Conservation (phyloP, 1,284 basidiomycete species). For the Tremellales sp. region DNA sequence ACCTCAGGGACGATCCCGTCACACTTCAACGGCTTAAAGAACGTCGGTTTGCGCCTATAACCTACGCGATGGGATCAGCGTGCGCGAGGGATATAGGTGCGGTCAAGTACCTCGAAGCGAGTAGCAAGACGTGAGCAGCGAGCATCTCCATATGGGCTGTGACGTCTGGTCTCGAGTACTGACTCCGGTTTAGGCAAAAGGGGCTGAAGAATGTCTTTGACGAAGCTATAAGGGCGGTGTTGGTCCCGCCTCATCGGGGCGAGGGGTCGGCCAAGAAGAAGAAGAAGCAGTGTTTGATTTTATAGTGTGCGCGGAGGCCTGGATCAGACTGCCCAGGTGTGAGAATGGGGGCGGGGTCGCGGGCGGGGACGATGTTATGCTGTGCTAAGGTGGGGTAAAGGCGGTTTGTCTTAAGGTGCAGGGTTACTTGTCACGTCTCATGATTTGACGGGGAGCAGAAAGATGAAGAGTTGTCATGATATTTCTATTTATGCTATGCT, state of each 20-base stretch:
- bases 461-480: no score
- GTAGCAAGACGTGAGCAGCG: constrained; percentile 68
- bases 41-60: constrained; percentile 91
- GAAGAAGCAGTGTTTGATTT: constrained; percentile 48
- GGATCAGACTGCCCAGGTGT: no score
- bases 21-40: constrained; percentile 91
- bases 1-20: constrained; percentile 88
- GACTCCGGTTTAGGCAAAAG: constrained; percentile 29
- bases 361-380: no score
- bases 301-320: no score
- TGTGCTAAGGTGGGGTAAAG: no score
- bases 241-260: constrained; percentile 44
- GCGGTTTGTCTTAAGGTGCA: no score
- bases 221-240: constrained; percentile 76
- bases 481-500: no score
- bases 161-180: background rate
- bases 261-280: constrained; percentile 23
- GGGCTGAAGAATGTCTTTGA: constrained; percentile 75
- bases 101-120: constrained; percentile 95
- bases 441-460: no score
- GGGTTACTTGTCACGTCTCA: no score
- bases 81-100: constrained; percentile 84
- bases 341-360: no score
- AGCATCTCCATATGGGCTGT: no score
- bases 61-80: constrained; percentile 56